Percentiles rank a stretch among this genome's conserved stretches.
Conservation (phyloP, 352 stramenopile genomes). For the Globisporangium spiculum region DNA sequence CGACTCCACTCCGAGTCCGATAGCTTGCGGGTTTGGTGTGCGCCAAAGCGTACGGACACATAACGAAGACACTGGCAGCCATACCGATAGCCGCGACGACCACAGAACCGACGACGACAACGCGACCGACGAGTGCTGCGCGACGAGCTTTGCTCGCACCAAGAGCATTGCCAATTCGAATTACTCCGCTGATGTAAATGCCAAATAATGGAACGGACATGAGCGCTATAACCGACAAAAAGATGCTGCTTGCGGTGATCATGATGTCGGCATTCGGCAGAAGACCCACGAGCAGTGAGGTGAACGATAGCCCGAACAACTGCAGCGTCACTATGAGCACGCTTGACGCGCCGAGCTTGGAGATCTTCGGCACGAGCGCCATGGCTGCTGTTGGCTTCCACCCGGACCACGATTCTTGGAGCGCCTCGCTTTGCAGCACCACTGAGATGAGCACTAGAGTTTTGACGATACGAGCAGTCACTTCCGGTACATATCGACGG, state of each 20-base stretch:
- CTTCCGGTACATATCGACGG: no score
- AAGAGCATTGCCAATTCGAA: neutral
- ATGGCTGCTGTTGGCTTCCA: constrained; percentile 21
- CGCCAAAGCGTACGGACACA: neutral
- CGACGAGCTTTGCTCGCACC: neutral
- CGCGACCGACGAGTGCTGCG: neutral
- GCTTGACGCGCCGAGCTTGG: neutral
- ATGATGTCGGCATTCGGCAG: neutral
- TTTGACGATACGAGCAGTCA: neutral
- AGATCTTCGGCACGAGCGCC: neutral
- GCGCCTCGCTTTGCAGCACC: neutral
- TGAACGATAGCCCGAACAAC: neutral
- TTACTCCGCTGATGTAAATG: neutral
- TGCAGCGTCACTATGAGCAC: neutral
- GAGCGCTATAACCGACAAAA: neutral
- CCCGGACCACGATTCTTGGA: constrained; percentile 3
- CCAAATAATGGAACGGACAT: neutral
- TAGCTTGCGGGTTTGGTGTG: neutral
- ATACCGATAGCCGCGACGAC: neutral
- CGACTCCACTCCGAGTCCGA: neutral
- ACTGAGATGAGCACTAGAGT: neutral
- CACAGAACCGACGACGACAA: neutral
- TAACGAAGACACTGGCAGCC: neutral
- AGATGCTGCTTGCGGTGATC: neutral
- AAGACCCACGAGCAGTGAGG: neutral